Conservation (phyloP, 164 flowering plant genomes). For the Vitis cinerea region DNA sequence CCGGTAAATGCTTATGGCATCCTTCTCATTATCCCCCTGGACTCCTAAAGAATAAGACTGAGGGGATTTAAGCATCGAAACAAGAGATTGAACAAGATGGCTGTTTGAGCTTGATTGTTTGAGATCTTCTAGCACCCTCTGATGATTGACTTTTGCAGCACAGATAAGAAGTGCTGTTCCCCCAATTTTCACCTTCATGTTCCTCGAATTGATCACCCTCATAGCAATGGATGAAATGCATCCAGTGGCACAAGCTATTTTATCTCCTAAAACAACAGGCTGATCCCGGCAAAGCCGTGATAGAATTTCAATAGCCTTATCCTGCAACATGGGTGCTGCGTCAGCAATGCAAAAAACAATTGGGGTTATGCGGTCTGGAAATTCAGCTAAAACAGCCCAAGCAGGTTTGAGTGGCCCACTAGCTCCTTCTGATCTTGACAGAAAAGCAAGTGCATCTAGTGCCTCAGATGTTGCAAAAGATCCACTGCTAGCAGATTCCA, state of each 20-base stretch:
- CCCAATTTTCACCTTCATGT: conserved; percentile 67
- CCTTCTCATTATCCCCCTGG: conserved; percentile 30
- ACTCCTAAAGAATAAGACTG: conserved; percentile 24
- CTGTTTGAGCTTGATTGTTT: conserved; percentile 48
- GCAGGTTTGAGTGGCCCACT: conserved; percentile 69
- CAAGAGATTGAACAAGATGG: conserved; percentile 79
- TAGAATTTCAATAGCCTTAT: conserved; percentile 83
- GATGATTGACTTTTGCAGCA: conserved; percentile 79
- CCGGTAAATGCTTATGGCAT: conserved; percentile 61
- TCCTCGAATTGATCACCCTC: conserved; percentile 64
- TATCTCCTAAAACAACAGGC: conserved; percentile 59
- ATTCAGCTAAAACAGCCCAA: conserved; percentile 85
- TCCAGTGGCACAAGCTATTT: conserved; percentile 55
- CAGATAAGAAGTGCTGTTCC: conserved; percentile 91
- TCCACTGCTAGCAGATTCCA: conserved; percentile 56
- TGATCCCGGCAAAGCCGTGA: conserved; percentile 78
- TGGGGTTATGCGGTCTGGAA: conserved; percentile 64
- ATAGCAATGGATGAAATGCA: conserved; percentile 68
- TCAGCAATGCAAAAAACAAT: conserved; percentile 75
- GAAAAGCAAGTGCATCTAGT: conserved; percentile 80
- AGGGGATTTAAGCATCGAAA: conserved; percentile 51
- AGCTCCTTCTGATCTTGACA: conserved; percentile 66
- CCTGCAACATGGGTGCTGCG: conserved; percentile 73
- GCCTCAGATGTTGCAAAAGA: conserved; percentile 78
- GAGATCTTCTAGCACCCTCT: conserved; percentile 66